Conservation (phyloP, 768 basidiomycete species). For the Phanerochaete sordida region DNA sequence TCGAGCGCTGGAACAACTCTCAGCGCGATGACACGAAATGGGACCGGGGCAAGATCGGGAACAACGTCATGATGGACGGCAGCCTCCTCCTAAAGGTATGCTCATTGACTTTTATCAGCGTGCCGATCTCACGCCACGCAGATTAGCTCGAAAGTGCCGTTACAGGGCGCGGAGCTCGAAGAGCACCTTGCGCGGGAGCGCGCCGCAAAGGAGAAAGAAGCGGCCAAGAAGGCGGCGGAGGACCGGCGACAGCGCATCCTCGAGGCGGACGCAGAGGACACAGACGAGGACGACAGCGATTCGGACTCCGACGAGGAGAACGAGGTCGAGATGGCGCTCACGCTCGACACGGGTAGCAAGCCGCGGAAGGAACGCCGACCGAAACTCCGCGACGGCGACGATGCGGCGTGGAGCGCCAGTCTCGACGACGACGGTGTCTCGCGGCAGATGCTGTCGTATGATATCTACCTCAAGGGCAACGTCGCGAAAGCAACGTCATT, state of each 20-base stretch:
- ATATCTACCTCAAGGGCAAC: constrained; percentile 97
- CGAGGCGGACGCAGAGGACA: constrained; percentile 86
- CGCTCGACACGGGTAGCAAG: constrained; percentile 40
- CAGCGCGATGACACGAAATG: constrained; percentile 83
- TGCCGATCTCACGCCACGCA: constrained; percentile 34
- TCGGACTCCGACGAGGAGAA: constrained; percentile 61
- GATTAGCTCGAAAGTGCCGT: constrained; percentile 87
- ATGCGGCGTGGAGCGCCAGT: constrained; percentile 52
- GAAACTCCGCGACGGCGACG: constrained; percentile 41
- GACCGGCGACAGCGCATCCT: constrained; percentile 84
- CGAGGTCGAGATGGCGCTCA: constrained; percentile 52
- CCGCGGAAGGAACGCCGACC: constrained; percentile 40
- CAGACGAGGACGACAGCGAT: constrained; percentile 64
- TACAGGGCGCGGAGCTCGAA: constrained; percentile 87
- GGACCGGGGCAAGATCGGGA: constrained; percentile 88
- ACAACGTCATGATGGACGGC: constrained; percentile 79
- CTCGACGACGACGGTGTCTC: constrained; percentile 76
- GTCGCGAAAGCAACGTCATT: constrained; percentile 82
- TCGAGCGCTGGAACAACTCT: constrained; percentile 79
- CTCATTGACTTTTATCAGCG: too few species aligned
- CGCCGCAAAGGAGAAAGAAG: constrained; percentile 75
- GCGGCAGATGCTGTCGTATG: constrained; percentile 80
- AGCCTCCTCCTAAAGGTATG: constrained; percentile 62
- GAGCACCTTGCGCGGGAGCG: constrained; percentile 74
- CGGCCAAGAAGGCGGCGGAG: constrained; percentile 79